Base-by-base conservation (phyloP, 2,329 filamentous ascomycete genomes). In the Penicillium brasilianum region DNA sequence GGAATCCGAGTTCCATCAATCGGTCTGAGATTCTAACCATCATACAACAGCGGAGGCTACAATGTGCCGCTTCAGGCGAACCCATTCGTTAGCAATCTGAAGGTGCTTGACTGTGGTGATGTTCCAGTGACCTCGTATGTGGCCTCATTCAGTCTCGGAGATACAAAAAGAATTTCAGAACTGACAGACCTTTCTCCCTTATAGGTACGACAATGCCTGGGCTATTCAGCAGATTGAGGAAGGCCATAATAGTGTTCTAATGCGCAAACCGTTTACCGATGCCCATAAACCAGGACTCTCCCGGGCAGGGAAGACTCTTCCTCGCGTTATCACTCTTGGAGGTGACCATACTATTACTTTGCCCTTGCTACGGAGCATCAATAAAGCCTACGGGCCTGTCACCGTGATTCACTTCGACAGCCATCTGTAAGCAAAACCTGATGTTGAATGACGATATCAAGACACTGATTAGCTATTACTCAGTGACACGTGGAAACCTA, bases 181-280 rank as follows among this genome's bases (percentile, higher is more conserved):
- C 50, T 53, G 34, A 53, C 36, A 7, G 10, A n/a, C 5, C 4
- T n/a, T 3, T 34, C 9, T 28, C 13, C 10, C 22, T n/a, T 5
- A 14, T 6, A 54, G 52, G 78, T 93, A 93, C 68, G 92, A 96
- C 76, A 95, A 95, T 73, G 84, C 85, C 2, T 95, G 87, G 77
- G 92, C 92, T 8, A 86, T 96, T 25, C 84, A 89, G 63, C 92
- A 96, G 74, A 95, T 96, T 55, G 92, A 96, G 74, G 87, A 94
- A 76, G 92, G 92, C 9, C 92, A 96, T 78, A 89, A 90, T 76
- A 85, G 83, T 63, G 85, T 96, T 62, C 81, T 95, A 9, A 89
- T 88, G 64, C 88, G 91, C 37, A 77, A 83, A 1, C 92, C 91
- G 0, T 84, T 83, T 50, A 94, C 91, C 1, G 83, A 91, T 65